phyloP scores from a whole-genome alignment of 2,329 filamentous ascomycete species.

The Aspergillus novoparasiticus region DNA sequence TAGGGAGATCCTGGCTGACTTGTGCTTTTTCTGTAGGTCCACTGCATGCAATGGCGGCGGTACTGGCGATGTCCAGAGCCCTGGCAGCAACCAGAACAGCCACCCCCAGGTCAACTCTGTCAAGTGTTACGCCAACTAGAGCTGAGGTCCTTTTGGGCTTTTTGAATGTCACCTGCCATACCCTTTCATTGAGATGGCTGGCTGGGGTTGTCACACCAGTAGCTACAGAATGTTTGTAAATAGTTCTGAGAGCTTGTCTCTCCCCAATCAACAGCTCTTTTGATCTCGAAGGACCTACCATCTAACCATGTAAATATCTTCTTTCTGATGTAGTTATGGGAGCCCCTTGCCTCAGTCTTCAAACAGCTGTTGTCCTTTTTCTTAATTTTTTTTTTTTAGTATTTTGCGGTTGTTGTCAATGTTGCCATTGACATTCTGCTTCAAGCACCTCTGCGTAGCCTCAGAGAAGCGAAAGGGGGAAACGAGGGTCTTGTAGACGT shows the following conservation, averaged over 20 bases:
- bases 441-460: too few species aligned
- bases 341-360: neutral
- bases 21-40: neutral
- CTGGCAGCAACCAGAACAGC: neutral
- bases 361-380: too few species aligned
- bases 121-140: neutral
- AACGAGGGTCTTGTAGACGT: too few species aligned
- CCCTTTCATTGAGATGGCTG: neutral
- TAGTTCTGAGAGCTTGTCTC: neutral
- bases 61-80: neutral
- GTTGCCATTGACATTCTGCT: too few species aligned
- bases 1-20: neutral
- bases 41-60: neutral
- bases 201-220: neutral
- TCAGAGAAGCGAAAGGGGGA: too few species aligned
- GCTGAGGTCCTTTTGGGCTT: neutral
- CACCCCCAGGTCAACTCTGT: neutral
- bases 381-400: too few species aligned
- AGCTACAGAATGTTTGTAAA: neutral
- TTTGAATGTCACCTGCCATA: neutral
- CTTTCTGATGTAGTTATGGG: neutral
- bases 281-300: neutral
- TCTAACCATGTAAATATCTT: neutral
- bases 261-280: neutral
- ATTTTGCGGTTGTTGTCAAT: too few species aligned